Conservation (phyloP, 2,329 filamentous ascomycete species). For the Aureobasidium sp. region DNA sequence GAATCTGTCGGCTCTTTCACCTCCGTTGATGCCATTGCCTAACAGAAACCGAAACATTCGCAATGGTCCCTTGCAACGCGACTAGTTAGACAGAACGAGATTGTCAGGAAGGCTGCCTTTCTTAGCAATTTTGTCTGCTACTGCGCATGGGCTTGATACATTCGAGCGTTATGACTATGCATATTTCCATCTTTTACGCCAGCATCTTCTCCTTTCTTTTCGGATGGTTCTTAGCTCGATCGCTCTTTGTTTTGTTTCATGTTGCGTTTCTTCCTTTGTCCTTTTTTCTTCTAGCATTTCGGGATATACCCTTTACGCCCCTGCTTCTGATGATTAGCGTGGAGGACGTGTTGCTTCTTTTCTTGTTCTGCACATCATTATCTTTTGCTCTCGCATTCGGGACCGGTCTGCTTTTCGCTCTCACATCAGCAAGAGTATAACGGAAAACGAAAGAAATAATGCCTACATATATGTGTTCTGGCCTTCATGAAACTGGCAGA, state of each 20-base stretch:
- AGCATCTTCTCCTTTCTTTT: neutral
- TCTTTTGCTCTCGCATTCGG: neutral
- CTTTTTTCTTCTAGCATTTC: constrained; percentile 34
- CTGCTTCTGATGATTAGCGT: neutral
- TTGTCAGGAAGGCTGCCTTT: neutral
- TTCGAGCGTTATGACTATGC: neutral
- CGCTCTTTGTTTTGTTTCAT: neutral
- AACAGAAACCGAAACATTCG: neutral
- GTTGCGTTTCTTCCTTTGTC: constrained; percentile 30
- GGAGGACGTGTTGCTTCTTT: neutral
- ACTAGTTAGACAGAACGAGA: neutral
- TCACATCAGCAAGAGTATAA: neutral
- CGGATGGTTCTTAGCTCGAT: neutral
- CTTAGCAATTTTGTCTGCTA: neutral
- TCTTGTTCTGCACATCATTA: neutral
- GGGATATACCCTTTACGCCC: neutral
- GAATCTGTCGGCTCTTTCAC: constrained; percentile 42
- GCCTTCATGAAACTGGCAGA: neutral
- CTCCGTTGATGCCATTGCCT: neutral
- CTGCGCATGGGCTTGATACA: neutral
- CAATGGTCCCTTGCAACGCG: neutral
- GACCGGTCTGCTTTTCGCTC: neutral
- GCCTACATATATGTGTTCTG: neutral
- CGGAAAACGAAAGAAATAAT: neutral
- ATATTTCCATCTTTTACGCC: neutral